Evolutionary conservation across 805 yeast genomes (phyloP).

Genomic region (Candida pseudofarinosa): DNA sequence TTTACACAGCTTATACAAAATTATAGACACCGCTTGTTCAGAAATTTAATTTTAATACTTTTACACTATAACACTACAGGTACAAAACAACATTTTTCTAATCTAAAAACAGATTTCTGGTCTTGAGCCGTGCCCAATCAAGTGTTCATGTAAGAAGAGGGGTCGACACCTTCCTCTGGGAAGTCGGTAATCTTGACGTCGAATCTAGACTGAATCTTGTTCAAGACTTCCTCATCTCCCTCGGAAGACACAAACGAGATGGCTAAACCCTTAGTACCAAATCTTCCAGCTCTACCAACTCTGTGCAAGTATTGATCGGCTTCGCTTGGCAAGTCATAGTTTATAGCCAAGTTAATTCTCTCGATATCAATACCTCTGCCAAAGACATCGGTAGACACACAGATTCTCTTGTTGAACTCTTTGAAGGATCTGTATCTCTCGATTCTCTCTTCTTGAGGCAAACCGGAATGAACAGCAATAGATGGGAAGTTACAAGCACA

Average conservation of each 20-base stretch:
- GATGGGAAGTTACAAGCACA: conserved; percentile 95
- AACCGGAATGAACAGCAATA: conserved; percentile 91
- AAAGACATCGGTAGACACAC: conserved; percentile 96
- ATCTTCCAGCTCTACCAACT: conserved; percentile 99
- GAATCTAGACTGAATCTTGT: conserved; percentile 93
- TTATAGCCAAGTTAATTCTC: conserved; percentile 96
- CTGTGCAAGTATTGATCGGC: conserved; percentile 98
- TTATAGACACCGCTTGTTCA: conserved; percentile 23
- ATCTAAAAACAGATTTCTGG: conserved; percentile 3
- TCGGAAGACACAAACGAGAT: conserved; percentile 82
- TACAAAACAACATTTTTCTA: background rate
- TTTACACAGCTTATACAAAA: conserved; percentile 24
- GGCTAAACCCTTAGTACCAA: conserved; percentile 98
- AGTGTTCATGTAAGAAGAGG: conserved; percentile 96
- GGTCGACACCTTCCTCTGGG: conserved; percentile 98
- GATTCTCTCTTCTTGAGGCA: conserved; percentile 97
- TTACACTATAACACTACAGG: background rate
- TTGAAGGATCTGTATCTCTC: conserved; percentile 93
- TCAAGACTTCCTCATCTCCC: conserved; percentile 86
- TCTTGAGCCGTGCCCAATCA: conserved; percentile 24
- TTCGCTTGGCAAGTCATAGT: conserved; percentile 92
- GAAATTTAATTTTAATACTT: background rate
- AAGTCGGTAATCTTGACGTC: conserved; percentile 92
- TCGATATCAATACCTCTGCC: conserved; percentile 99
- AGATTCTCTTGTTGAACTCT: conserved; percentile 97